A percentile compares a stretch with the other conserved stretches of the same genome.
These are phyloP conservation scores for Cercophora samala DNA, from an alignment of 495 filamentous ascomycete genomes.

Conservation along the genomic window DNA sequence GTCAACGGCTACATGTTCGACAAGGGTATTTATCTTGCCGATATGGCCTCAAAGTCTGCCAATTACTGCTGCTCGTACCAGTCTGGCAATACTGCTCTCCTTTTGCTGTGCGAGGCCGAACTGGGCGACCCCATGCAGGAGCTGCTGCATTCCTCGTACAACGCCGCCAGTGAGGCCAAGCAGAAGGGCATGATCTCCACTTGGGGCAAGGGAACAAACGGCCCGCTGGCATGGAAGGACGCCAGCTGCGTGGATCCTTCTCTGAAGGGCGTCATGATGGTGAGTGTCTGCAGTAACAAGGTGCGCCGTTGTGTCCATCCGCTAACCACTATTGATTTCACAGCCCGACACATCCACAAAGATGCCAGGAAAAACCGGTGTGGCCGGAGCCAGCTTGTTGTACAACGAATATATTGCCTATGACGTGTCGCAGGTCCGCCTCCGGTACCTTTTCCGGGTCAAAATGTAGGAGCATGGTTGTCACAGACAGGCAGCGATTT, in stretches of 20 bases:
- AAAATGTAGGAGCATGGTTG: constrained; percentile 35
- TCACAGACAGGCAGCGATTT: neutral
- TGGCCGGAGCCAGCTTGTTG: constrained; percentile 35
- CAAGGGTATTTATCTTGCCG: constrained; percentile 88
- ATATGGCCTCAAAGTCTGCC: constrained; percentile 71
- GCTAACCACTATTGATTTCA: constrained; percentile 10
- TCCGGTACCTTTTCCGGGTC: constrained; percentile 73
- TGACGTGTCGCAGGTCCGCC: constrained; percentile 70
- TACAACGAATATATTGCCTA: constrained; percentile 81
- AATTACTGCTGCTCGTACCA: constrained; percentile 61
- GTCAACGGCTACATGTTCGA: constrained; percentile 76
- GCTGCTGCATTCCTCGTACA: constrained; percentile 49
- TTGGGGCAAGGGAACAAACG: constrained; percentile 57
- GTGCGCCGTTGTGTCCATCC: neutral
- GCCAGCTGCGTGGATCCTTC: constrained; percentile 59
- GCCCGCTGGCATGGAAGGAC: constrained; percentile 72
- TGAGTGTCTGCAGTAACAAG: constrained; percentile 24
- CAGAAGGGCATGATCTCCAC: constrained; percentile 60
- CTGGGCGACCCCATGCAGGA: constrained; percentile 68
- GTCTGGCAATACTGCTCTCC: constrained; percentile 50
- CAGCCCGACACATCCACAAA: constrained; percentile 46
- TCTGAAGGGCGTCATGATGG: constrained; percentile 64
- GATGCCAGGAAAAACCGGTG: constrained; percentile 37
- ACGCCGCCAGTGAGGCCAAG: constrained; percentile 62
- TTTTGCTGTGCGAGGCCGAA: constrained; percentile 77